These are phyloP conservation scores for Trichophyton benhamiae DNA, from an alignment of 2,329 filamentous ascomycete genomes.

Conservation along the genomic window DNA sequence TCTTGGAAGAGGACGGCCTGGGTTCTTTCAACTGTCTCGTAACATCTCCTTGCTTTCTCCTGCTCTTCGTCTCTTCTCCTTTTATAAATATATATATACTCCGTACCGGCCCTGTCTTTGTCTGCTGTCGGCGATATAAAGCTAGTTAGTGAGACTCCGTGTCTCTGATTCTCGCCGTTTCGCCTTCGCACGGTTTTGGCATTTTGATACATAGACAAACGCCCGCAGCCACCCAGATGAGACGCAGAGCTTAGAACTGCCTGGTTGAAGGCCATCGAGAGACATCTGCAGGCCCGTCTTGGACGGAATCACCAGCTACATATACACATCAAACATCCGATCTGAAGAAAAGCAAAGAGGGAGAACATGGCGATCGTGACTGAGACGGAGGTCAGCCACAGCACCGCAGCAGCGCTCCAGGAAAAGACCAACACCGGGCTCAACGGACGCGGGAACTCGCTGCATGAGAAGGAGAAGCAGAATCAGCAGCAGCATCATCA, in stretches of 20 bases:
- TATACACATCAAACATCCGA: neutral
- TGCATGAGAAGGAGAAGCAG: constrained; percentile 5
- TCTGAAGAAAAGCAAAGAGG: too few species aligned
- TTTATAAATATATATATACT: too few species aligned
- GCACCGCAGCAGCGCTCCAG: neutral
- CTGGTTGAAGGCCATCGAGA: neutral
- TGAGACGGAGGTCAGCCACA: neutral
- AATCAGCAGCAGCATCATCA: neutral
- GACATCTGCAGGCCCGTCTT: neutral
- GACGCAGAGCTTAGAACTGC: neutral
- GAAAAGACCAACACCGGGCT: neutral
- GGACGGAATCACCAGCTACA: neutral
- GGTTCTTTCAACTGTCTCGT: neutral
- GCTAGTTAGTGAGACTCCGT: neutral
- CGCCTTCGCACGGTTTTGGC: neutral
- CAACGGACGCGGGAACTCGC: constrained; percentile 1
- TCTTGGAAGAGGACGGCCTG: neutral
- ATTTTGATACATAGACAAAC: too few species aligned
- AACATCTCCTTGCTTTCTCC: neutral
- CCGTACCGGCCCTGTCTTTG: too few species aligned
- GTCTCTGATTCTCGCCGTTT: neutral
- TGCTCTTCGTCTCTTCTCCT: neutral
- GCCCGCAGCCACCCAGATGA: neutral
- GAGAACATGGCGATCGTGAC: neutral
- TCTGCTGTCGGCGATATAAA: too few species aligned